phyloP scores from a whole-genome alignment of 1,139 yeast species.

The Lodderomyces elongisporus region DNA sequence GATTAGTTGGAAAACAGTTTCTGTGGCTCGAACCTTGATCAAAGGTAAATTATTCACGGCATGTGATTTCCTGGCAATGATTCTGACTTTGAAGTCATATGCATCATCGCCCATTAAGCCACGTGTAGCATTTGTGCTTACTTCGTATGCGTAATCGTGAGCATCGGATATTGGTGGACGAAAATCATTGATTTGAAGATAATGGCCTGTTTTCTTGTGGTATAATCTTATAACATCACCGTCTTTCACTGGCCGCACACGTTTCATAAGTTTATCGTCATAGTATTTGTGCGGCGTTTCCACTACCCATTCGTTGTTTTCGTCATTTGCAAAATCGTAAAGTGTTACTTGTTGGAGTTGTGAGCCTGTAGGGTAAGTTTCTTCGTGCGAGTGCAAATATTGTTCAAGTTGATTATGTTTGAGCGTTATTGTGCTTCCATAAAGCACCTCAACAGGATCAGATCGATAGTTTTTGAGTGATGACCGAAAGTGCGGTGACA shows the following conservation, averaged over 20 bases:
- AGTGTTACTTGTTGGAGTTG: slow-evolving; percentile 66
- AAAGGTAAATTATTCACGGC: slow-evolving; percentile 29
- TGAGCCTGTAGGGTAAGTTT: slow-evolving; percentile 50
- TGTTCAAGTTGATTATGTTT: slow-evolving; percentile 60
- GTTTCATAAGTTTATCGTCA: slow-evolving; percentile 23
- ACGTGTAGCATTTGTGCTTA: slow-evolving; percentile 56
- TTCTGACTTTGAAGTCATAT: slow-evolving; percentile 48
- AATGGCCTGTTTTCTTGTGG: slow-evolving; percentile 57
- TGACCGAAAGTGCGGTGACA: slow-evolving; percentile 58
- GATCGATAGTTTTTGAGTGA: slow-evolving; percentile 36
- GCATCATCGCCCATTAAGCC: slow-evolving; percentile 44
- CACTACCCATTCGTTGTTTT: slow-evolving; percentile 63
- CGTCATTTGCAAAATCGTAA: slow-evolving; percentile 46
- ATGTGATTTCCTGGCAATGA: slow-evolving; percentile 25
- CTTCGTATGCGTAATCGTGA: slow-evolving; percentile 74
- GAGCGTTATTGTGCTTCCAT: slow-evolving; percentile 62
- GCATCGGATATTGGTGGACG: slow-evolving; percentile 71
- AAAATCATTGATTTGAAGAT: slow-evolving; percentile 52
- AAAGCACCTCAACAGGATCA: slow-evolving; percentile 48
- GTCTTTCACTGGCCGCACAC: slow-evolving; percentile 37
- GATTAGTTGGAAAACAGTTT: slow-evolving; percentile 52
- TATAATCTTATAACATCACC: slow-evolving; percentile 53
- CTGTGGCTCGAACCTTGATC: slow-evolving; percentile 45
- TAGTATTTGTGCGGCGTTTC: slow-evolving; percentile 38
- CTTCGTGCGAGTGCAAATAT: slow-evolving; percentile 65